Percentiles rank a stretch among this genome's conserved stretches.
Conservation (phyloP, 2,329 filamentous ascomycete genomes). For the Ilyonectria sp. region DNA sequence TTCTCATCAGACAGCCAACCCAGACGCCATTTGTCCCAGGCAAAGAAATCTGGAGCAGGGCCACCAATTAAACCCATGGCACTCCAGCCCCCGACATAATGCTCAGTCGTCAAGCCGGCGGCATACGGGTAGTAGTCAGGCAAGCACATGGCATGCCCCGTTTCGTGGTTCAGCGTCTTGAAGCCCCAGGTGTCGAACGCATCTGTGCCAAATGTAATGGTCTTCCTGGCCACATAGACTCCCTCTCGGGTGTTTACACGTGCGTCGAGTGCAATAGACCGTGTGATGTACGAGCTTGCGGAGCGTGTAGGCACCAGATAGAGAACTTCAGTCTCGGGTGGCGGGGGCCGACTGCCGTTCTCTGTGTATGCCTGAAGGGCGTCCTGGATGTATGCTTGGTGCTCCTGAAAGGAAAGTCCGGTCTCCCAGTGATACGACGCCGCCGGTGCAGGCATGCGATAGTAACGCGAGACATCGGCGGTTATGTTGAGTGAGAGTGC, state of each 20-base stretch:
- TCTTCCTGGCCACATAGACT: conserved; percentile 50
- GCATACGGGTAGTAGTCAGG: conserved; percentile 55
- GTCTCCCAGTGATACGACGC: conserved; percentile 45
- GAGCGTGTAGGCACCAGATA: conserved; percentile 35
- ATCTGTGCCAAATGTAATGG: conserved; percentile 53
- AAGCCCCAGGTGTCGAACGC: conserved; percentile 50
- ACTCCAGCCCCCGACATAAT: conserved; percentile 56
- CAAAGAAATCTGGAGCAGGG: conserved; percentile 54
- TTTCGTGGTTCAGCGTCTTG: conserved; percentile 57
- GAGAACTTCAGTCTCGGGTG: conserved; percentile 29
- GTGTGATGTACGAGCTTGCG: conserved; percentile 18
- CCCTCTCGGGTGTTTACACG: conserved; percentile 38
- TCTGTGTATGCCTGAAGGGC: conserved; percentile 32
- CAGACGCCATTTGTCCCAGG: conserved; percentile 58
- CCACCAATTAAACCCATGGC: conserved; percentile 55
- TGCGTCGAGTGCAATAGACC: conserved; percentile 22
- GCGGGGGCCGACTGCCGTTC: conserved; percentile 14
- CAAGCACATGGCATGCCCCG: conserved; percentile 56
- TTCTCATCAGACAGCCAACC: conserved; percentile 54
- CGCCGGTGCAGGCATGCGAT: conserved; percentile 46
- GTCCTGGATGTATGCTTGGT: conserved; percentile 34
- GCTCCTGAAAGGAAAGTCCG: conserved; percentile 14
- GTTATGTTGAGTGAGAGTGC: conserved; percentile 43
- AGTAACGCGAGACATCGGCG: conserved; percentile 41
- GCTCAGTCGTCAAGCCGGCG: conserved; percentile 40